Conservation (phyloP, 1,284 basidiomycete genomes). For the Ceratobasidium sp. region DNA sequence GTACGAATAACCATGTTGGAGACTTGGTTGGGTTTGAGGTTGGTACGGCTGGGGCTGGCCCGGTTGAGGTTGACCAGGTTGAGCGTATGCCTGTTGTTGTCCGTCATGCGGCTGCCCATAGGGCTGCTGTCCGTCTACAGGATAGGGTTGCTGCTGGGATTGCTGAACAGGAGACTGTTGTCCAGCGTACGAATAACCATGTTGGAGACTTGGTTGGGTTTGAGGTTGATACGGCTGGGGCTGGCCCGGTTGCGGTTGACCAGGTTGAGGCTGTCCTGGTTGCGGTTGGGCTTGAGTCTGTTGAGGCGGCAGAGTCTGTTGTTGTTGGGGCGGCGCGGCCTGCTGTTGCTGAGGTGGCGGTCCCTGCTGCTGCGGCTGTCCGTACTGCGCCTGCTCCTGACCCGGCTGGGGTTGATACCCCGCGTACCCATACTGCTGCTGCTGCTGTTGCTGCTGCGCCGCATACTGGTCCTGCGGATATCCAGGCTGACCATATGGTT, state of each 20-base stretch:
- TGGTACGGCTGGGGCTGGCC: slow-evolving; percentile 4
- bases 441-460: neutral
- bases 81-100: neutral
- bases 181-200: slow-evolving; percentile 48
- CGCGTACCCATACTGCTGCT: slow-evolving; percentile 11
- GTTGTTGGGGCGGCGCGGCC: neutral
- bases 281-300: slow-evolving; percentile 12
- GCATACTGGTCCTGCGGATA: neutral
- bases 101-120: slow-evolving; percentile 16
- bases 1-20: slow-evolving; percentile 43
- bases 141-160: slow-evolving; percentile 51
- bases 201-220: slow-evolving; percentile 45
- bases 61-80: no score
- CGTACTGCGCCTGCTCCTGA: slow-evolving; percentile 28
- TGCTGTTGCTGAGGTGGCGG: neutral
- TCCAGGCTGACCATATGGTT: slow-evolving; percentile 51
- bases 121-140: slow-evolving; percentile 50
- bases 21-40: slow-evolving; percentile 24
- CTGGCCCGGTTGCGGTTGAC: slow-evolving; percentile 32
- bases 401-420: slow-evolving; percentile 6
- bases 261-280: slow-evolving; percentile 17
- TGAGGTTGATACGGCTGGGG: slow-evolving; percentile 15
- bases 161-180: neutral
- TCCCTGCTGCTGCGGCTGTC: slow-evolving; percentile 1
- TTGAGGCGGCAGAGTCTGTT: neutral